Base-by-base conservation (phyloP, 2,329 filamentous ascomycete genomes). In the Claviceps quebecensis region DNA sequence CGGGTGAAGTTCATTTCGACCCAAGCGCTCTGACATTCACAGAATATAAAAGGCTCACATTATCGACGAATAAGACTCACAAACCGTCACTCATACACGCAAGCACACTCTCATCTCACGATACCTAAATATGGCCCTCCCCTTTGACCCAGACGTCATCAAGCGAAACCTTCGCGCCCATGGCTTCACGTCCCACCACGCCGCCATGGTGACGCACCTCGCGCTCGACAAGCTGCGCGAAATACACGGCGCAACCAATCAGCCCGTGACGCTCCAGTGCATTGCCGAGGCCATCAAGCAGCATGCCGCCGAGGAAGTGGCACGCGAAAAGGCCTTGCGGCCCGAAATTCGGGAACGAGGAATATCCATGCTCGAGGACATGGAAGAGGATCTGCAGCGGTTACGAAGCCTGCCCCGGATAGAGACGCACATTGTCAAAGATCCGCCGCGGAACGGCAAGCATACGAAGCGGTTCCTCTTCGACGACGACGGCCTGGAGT, bases 401-500 rank as follows among this genome's bases (percentile, higher is more conserved):
- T 23, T 56, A 9, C n/a, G 41, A 13, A 14, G 41, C 23, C 19
- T 13, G 11, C 45, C 50, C 22, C 29, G 48, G 41, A 22, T 26
- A 3, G 52, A 52, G 14, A 26, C 56, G 5, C 19, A 45, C 9
- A 45, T 59, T 36, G 54, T 55, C 13, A 48, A 54, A 6, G 45
- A 53, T 4, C 48, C 52, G 5, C 29, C 52, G 7, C 29, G 51
- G 6, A 45, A 54, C 37, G 60, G 59, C 17, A 48, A 52, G 6
- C 51, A 17, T 4, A 48, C n/a, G 11, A 61, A 63, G 51, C 58
- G 58, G 14, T 62, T 64, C 55, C 59, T 59, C 34, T 66, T 69
- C 34, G 56, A 56, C 13, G 51, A 61, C 5, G 55, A 57, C 13
- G 61, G 57, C 5, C 46, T 64, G 3, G 50, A 59, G 6, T 54